Percentiles rank a stretch among this genome's conserved stretches.
phyloP scores from a whole-genome alignment of 148 eudicot genomes.

The Pharnaceum exiguum region DNA sequence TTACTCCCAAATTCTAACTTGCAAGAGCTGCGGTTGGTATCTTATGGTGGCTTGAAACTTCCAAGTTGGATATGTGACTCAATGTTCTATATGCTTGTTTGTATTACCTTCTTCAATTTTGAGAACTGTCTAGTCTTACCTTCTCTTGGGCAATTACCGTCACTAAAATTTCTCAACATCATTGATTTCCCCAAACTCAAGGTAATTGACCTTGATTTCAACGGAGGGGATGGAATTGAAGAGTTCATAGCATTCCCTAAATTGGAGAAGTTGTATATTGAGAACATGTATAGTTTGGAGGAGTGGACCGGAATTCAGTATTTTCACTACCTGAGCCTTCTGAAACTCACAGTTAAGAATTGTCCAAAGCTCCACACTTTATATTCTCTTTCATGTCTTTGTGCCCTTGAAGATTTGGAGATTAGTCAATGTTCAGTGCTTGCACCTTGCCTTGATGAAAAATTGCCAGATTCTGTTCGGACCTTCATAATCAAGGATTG shows the following conservation, averaged over 20 bases:
- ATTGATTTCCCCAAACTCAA: constrained; percentile 11
- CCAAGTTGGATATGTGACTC: constrained; percentile 28
- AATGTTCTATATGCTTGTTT: constrained; percentile 1
- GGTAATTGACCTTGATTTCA: constrained; percentile 4
- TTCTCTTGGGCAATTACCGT: constrained; percentile 21
- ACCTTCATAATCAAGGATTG: constrained; percentile 18
- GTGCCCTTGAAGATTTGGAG: constrained; percentile 19
- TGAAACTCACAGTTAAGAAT: constrained; percentile 11
- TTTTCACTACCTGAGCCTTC: constrained; percentile 21
- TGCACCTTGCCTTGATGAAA: background rate
- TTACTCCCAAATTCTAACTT: constrained; percentile 22
- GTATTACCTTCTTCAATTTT: constrained; percentile 24
- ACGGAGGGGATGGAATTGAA: background rate
- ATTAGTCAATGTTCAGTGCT: constrained; percentile 15
- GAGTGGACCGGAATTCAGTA: constrained; percentile 15
- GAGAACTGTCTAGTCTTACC: constrained; percentile 20
- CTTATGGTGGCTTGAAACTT: constrained; percentile 18
- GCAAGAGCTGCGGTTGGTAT: constrained; percentile 13
- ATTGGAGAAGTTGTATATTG: constrained; percentile 23
- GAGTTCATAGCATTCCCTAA: constrained; percentile 18
- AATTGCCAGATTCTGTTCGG: constrained; percentile 13
- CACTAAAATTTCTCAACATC: constrained; percentile 18
- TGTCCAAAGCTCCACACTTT: constrained; percentile 25
- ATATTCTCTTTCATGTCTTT: constrained; percentile 9
- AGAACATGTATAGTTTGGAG: constrained; percentile 19